A percentile compares a stretch with the other conserved stretches of the same genome.
phyloP scores from a whole-genome alignment of 129 eudicot species.

The Flaveria bidentis region DNA sequence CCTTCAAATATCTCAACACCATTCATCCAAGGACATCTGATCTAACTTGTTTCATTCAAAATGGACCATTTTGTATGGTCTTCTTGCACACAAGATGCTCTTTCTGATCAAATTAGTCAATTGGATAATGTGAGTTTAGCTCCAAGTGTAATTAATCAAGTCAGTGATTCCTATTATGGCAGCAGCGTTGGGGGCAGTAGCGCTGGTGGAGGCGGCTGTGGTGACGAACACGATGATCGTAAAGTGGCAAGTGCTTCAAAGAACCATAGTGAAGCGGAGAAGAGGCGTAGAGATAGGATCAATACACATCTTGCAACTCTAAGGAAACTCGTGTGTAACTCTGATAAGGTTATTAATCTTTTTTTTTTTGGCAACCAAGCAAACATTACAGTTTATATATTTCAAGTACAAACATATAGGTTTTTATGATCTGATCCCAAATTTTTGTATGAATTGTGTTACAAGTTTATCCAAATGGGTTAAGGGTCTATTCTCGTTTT shows the following conservation, averaged over 20 bases:
- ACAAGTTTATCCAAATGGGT: too few relatives aligned
- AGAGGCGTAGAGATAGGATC: constrained; percentile 86
- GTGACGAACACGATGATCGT: constrained; percentile 34
- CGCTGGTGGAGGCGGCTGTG: constrained; percentile 4
- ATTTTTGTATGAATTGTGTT: too few relatives aligned
- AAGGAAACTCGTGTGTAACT: constrained; percentile 65
- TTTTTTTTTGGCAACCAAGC: neutral
- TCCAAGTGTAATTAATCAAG: constrained; percentile 27
- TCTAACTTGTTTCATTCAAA: constrained; percentile 24
- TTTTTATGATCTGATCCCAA: neutral
- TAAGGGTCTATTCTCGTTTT: too few relatives aligned
- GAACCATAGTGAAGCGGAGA: constrained; percentile 95
- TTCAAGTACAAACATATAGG: too few relatives aligned
- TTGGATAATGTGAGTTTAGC: constrained; percentile 8
- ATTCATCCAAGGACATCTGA: neutral
- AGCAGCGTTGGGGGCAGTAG: neutral
- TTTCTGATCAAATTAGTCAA: constrained; percentile 12
- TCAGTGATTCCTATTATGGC: constrained; percentile 19
- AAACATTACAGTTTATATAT: neutral
- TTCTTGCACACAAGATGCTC: constrained; percentile 22
- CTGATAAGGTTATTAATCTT: constrained; percentile 61
- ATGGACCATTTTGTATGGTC: constrained; percentile 45
- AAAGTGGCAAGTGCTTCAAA: constrained; percentile 56
- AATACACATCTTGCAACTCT: constrained; percentile 83
- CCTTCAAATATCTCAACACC: constrained; percentile 27